Conservation (phyloP, 2,329 filamentous ascomycete genomes). For the Chrysoporthe austroafricana region DNA sequence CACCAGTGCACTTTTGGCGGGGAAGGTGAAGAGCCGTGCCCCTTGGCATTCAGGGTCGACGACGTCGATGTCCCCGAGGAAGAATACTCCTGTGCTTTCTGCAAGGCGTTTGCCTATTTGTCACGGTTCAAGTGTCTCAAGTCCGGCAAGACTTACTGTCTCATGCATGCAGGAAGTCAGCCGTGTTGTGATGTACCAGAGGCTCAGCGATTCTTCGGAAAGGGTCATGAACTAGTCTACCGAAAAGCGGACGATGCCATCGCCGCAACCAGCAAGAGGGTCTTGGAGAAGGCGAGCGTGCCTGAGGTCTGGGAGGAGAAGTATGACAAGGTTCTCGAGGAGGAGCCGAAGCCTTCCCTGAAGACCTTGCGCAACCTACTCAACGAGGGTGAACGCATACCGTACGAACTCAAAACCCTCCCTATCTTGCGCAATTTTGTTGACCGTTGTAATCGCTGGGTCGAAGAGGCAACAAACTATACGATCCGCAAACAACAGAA, state of each 20-base stretch:
- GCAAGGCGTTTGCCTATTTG: conserved; percentile 89
- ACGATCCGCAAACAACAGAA: conserved; percentile 98
- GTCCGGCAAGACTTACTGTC: conserved; percentile 79
- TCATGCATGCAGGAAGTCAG: conserved; percentile 78
- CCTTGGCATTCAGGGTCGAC: conserved; percentile 65
- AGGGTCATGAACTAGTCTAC: conserved; percentile 76
- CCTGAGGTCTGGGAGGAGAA: conserved; percentile 92
- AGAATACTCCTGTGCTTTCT: conserved; percentile 88
- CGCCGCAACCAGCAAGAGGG: conserved; percentile 68
- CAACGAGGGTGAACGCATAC: conserved; percentile 94
- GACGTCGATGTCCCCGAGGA: conserved; percentile 84
- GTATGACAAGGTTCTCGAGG: conserved; percentile 80
- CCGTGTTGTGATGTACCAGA: conserved; percentile 77
- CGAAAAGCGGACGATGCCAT: conserved; percentile 77
- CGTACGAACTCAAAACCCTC: conserved; percentile 83
- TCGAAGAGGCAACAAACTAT: conserved; percentile 95
- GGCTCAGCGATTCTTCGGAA: conserved; percentile 67
- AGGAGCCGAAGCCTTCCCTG: conserved; percentile 81
- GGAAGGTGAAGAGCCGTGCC: conserved; percentile 54
- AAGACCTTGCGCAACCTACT: conserved; percentile 84
- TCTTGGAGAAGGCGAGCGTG: conserved; percentile 82
- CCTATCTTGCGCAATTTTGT: conserved; percentile 85
- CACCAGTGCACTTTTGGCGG: conserved; percentile 59
- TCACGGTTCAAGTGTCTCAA: conserved; percentile 87
- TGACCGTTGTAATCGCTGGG: conserved; percentile 95